Evolutionary conservation across 495 filamentous ascomycete genomes (phyloP).

Genomic region (Aspergillus egyptiacus): DNA sequence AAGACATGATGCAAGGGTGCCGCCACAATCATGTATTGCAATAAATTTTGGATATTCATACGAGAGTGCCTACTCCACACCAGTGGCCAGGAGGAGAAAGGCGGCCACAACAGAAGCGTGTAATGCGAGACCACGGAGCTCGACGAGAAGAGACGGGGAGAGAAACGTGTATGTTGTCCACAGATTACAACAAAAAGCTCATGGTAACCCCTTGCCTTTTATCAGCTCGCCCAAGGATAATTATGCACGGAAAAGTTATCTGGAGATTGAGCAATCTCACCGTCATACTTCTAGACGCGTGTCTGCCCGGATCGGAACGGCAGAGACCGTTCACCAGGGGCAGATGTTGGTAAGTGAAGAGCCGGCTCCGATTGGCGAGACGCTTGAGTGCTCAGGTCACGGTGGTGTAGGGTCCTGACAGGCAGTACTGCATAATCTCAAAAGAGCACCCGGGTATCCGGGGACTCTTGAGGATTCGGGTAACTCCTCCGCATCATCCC

Average conservation of each 20-base stretch:
- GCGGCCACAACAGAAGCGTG: too few relatives aligned
- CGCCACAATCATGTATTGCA: too few relatives aligned
- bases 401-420: neutral
- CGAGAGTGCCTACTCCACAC: neutral
- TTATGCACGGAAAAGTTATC: neutral
- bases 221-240: neutral
- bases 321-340: neutral
- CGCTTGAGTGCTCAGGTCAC: neutral
- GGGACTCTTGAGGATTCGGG: neutral
- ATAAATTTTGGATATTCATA: too few relatives aligned
- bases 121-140: too few relatives aligned
- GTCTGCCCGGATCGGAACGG: neutral
- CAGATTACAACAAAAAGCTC: neutral
- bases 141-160: too few relatives aligned
- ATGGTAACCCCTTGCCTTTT: neutral
- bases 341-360: neutral
- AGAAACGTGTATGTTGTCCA: too few relatives aligned
- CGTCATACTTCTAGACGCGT: neutral
- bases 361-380: neutral
- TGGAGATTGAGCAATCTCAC: too few relatives aligned
- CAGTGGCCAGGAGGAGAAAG: too few relatives aligned
- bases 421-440: neutral
- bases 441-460: neutral
- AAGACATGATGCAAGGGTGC: constrained; percentile 10
- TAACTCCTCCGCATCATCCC: neutral